Conservation (phyloP, 257 asterid genomes). For the Schizonepeta tenuifolia region DNA sequence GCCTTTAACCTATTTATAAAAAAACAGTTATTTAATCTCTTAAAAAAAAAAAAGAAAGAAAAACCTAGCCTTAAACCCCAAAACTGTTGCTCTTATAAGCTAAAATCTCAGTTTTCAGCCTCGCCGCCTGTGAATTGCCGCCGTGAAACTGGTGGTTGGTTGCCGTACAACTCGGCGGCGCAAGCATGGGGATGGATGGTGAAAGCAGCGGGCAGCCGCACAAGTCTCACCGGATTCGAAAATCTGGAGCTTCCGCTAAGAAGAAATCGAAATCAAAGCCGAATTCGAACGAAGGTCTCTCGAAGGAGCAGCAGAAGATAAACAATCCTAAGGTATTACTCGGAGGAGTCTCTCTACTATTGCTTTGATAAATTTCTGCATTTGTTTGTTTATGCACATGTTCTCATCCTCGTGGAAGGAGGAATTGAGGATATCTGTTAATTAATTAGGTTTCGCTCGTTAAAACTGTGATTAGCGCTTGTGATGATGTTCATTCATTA, state of each 20-base stretch:
- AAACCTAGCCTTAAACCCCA: too few species aligned
- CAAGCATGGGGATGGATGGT: constrained; percentile 34
- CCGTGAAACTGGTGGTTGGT: constrained; percentile 6
- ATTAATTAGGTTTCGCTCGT: too few species aligned
- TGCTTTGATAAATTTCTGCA: neutral
- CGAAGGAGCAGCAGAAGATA: constrained; percentile 62
- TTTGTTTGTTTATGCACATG: too few species aligned
- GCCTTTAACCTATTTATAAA: too few species aligned
- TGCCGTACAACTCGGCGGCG: neutral
- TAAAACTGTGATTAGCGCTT: too few species aligned
- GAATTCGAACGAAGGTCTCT: constrained; percentile 39
- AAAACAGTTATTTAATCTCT: too few species aligned
- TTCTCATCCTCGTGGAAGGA: too few species aligned
- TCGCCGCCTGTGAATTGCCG: constrained; percentile 28
- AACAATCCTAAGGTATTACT: constrained; percentile 59
- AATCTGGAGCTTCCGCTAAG: constrained; percentile 81
- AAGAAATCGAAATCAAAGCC: constrained; percentile 60
- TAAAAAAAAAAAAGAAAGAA: too few species aligned
- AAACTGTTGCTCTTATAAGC: neutral
- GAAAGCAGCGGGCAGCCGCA: constrained; percentile 53
- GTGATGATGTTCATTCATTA: neutral
- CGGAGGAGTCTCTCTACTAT: neutral
- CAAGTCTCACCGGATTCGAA: constrained; percentile 74
- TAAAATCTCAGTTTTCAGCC: constrained; percentile 20
- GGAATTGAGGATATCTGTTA: too few species aligned